Percentiles rank a stretch among this genome's conserved stretches.
Conservation (phyloP, 495 filamentous ascomycete genomes). For the Aspergillus nanangensis region DNA sequence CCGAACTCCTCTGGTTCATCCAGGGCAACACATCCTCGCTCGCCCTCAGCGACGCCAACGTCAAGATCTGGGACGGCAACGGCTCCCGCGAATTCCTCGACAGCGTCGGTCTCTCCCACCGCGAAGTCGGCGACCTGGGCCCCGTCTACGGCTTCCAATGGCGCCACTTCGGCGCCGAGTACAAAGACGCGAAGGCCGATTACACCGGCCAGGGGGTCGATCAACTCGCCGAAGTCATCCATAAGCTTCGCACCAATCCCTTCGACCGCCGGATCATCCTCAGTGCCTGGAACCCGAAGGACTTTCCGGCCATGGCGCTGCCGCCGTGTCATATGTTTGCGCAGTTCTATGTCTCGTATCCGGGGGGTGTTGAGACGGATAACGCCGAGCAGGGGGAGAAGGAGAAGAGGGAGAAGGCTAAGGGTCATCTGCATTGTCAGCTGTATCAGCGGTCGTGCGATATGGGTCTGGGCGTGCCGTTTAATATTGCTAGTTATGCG, state of each 20-base stretch:
- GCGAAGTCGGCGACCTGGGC: constrained; percentile 82
- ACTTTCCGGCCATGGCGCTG: constrained; percentile 84
- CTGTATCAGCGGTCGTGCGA: constrained; percentile 94
- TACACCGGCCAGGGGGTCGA: constrained; percentile 89
- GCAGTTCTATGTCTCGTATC: constrained; percentile 92
- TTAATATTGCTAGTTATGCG: constrained; percentile 95
- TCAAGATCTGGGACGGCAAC: constrained; percentile 99
- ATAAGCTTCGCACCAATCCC: constrained; percentile 74
- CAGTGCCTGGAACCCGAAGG: constrained; percentile 87
- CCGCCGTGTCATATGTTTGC: constrained; percentile 99
- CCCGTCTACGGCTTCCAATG: constrained; percentile 99
- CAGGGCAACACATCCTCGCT: constrained; percentile 72
- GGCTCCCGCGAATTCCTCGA: constrained; percentile 87
- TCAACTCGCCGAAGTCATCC: constrained; percentile 80
- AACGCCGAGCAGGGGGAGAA: too few relatives aligned
- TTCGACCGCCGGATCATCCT: constrained; percentile 88
- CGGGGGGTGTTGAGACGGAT: constrained; percentile 34
- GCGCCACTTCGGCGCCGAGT: constrained; percentile 94
- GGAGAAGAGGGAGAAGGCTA: too few relatives aligned
- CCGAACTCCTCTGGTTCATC: constrained; percentile 97
- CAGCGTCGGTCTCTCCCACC: constrained; percentile 69
- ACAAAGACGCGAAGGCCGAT: constrained; percentile 71
- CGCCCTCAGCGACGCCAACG: constrained; percentile 66
- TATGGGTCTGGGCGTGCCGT: constrained; percentile 95
- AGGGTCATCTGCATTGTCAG: constrained; percentile 73